Conservation (phyloP, 108 stramenopile species). For the Cyclostephanos tholiformis region DNA sequence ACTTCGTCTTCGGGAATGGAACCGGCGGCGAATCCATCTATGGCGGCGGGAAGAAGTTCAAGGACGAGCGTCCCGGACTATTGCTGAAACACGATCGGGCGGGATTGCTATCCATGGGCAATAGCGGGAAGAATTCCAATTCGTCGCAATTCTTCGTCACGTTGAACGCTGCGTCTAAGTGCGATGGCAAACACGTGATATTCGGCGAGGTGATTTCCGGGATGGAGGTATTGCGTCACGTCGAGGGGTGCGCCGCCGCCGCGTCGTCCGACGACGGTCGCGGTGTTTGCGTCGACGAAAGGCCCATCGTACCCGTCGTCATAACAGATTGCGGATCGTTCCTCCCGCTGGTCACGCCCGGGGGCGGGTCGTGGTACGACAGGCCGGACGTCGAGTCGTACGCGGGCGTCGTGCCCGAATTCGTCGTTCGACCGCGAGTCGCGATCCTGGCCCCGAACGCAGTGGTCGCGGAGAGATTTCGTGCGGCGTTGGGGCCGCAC, state of each 20-base stretch:
- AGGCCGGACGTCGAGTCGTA: conserved; percentile 74
- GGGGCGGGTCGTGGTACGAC: conserved; percentile 83
- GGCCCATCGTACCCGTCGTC: conserved; percentile 52
- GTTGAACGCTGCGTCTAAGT: conserved; percentile 71
- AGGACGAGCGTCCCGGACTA: conserved; percentile 91
- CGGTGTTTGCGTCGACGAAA: conserved; percentile 60
- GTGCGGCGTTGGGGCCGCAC: conserved; percentile 46
- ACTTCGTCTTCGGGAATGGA: conserved; percentile 96
- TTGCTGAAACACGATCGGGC: conserved; percentile 74
- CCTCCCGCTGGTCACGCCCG: conserved; percentile 55
- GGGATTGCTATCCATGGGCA: conserved; percentile 92
- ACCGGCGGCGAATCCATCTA: conserved; percentile 94
- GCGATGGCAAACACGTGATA: conserved; percentile 95
- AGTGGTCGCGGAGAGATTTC: conserved; percentile 56
- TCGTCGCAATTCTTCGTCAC: conserved; percentile 94
- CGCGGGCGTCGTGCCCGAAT: conserved; percentile 69
- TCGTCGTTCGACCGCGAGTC: conserved; percentile 74
- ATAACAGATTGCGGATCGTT: conserved; percentile 83
- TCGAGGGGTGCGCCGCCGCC: conserved; percentile 56
- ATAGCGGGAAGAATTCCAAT: conserved; percentile 94
- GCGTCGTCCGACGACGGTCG: too few relatives aligned
- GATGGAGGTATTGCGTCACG: conserved; percentile 66
- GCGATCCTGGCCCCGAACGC: conserved; percentile 64
- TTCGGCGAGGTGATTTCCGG: conserved; percentile 91
- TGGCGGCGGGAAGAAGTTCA: conserved; percentile 90